Evolutionary conservation across 1,139 yeast species (phyloP).

Genomic region (Scheffersomyces illinoinensis): DNA sequence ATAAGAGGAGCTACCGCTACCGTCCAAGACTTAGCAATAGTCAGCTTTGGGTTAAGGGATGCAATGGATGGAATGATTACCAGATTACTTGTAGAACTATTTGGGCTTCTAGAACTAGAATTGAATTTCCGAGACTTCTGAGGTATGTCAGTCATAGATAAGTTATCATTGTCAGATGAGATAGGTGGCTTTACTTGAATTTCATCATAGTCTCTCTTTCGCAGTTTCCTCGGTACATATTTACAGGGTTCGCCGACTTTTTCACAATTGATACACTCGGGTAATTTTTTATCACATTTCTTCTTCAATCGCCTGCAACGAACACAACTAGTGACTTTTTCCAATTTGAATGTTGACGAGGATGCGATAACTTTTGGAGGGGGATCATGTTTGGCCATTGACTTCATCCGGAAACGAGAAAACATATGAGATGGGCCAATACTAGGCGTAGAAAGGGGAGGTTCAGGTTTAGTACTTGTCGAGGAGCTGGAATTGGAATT

Average conservation of each 20-base stretch:
- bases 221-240: constrained; percentile 43
- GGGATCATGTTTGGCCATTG: not conserved
- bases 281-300: constrained; percentile 47
- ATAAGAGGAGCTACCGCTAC: not conserved
- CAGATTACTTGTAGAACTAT: not conserved
- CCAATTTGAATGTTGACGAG: not conserved
- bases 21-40: not conserved
- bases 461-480: not conserved
- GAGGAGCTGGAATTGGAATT: not conserved
- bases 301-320: constrained; percentile 45
- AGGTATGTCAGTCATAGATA: not conserved
- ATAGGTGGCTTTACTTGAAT: not conserved
- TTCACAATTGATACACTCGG: constrained; percentile 46
- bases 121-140: not conserved
- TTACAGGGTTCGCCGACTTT: constrained; percentile 39
- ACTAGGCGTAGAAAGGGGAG: not conserved
- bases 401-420: not conserved
- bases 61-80: not conserved
- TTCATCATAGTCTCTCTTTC: constrained; percentile 11
- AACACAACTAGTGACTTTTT: not conserved
- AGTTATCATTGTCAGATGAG: not conserved
- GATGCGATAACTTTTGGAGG: not conserved
- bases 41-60: not conserved
- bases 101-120: not conserved
- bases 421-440: not conserved